Conservation (phyloP, 176 grass and related monocot species). For the Raddia guianensis region DNA sequence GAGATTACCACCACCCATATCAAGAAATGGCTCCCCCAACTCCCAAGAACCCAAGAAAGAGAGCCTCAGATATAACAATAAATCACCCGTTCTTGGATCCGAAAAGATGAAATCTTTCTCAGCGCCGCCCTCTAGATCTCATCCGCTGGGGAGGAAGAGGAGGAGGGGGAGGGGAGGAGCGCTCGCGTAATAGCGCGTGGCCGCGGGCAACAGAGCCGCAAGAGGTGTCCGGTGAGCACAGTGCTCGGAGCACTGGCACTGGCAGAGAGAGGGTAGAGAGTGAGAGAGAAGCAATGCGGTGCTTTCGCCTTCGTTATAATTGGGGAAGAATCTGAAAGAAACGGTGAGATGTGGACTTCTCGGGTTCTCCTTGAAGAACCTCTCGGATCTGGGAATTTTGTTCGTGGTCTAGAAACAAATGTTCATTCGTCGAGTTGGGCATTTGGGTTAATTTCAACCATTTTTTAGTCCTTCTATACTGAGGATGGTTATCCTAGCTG, state of each 20-base stretch:
- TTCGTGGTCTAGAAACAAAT: background rate
- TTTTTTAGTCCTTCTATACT: background rate
- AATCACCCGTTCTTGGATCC: constrained; percentile 25
- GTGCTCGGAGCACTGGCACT: constrained; percentile 6
- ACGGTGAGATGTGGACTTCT: constrained; percentile 6
- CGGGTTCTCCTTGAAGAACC: background rate
- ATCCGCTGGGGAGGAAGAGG: background rate
- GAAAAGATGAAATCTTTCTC: constrained; percentile 18
- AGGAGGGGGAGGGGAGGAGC: background rate
- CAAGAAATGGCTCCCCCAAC: constrained; percentile 24
- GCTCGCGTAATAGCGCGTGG: background rate
- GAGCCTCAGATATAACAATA: background rate
- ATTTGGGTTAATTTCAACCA: background rate
- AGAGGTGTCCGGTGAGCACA: constrained; percentile 7
- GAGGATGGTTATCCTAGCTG: background rate
- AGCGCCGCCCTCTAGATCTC: constrained; percentile 19
- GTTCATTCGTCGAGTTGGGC: background rate
- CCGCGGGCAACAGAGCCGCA: background rate
- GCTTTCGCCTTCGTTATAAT: background rate
- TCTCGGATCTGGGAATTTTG: background rate
- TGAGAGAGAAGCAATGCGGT: too few species aligned
- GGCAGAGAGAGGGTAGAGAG: too few species aligned
- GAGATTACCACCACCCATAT: constrained; percentile 40
- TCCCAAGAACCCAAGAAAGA: background rate
- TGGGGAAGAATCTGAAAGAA: background rate